Evolutionary conservation across 1,284 basidiomycete species (phyloP).

Genomic region (Caloboletus firmus): DNA sequence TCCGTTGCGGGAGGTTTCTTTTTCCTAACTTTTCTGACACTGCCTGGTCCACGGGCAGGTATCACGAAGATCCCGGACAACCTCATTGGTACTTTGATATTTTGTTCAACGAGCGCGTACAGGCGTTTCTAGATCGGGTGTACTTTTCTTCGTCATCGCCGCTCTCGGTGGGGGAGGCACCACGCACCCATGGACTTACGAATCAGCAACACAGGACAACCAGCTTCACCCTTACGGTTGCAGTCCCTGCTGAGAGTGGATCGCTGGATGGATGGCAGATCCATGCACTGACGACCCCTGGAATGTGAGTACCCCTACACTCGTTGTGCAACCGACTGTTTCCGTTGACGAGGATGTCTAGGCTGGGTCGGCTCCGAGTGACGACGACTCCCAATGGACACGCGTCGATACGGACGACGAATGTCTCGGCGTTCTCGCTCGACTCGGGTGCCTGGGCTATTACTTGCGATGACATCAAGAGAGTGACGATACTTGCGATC

Average conservation of each 20-base stretch:
- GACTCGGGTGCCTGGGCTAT: neutral
- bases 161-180: neutral
- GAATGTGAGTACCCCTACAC: constrained; percentile 46
- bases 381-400: neutral
- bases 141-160: constrained; percentile 18
- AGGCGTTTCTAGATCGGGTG: constrained; percentile 50
- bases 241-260: constrained; percentile 63
- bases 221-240: constrained; percentile 67
- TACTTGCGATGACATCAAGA: neutral
- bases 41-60: constrained; percentile 38
- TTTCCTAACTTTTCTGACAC: neutral
- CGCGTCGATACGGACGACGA: constrained; percentile 24
- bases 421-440: constrained; percentile 27
- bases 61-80: constrained; percentile 60
- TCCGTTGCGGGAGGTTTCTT: neutral
- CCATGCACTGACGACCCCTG: constrained; percentile 52
- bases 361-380: constrained; percentile 31
- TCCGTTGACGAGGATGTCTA: constrained; percentile 6
- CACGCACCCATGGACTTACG: neutral
- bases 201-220: neutral
- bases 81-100: constrained; percentile 71
- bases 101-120: constrained; percentile 55
- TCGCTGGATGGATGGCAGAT: constrained; percentile 67
- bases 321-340: neutral
- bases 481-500: constrained; percentile 1